A percentile compares a stretch with the other conserved stretches of the same genome.
Evolutionary conservation across 495 filamentous ascomycete species (phyloP).

Genomic region (Aspergillus cavernicola): DNA sequence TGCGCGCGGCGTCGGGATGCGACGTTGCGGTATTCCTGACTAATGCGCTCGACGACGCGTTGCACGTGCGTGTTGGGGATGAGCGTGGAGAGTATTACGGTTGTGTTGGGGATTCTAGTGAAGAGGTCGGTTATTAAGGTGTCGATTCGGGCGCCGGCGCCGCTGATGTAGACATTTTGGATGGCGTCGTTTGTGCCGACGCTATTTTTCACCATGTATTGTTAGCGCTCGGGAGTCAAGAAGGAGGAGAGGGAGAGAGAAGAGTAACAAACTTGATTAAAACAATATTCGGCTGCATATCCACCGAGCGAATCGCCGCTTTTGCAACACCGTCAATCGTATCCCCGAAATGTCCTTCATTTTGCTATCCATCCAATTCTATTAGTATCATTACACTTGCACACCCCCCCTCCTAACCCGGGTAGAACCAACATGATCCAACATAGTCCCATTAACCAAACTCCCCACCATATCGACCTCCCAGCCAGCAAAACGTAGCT

Average conservation of each 20-base stretch:
- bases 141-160: constrained; percentile 27
- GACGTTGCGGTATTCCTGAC: constrained; percentile 32
- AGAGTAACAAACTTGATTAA: constrained; percentile 36
- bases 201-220: constrained; percentile 8
- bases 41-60: constrained; percentile 29
- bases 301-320: constrained; percentile 28
- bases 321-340: constrained; percentile 42
- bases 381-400: background rate
- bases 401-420: too few relatives aligned
- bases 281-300: constrained; percentile 46
- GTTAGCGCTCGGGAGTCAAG: background rate
- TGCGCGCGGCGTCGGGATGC: constrained; percentile 24
- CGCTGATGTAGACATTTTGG: constrained; percentile 29
- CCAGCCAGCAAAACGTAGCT: constrained; percentile 35
- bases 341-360: constrained; percentile 49
- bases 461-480: constrained; percentile 52
- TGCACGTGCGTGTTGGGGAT: constrained; percentile 29
- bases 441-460: constrained; percentile 42
- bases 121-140: constrained; percentile 36
- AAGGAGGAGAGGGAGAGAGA: background rate
- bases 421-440: constrained; percentile 51
- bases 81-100: constrained; percentile 48
- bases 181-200: constrained; percentile 49
- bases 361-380: constrained; percentile 18
- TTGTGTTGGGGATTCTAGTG: constrained; percentile 34